Evolutionary conservation across 768 basidiomycete genomes (phyloP), one percentile per base, ranked within the genome.

Genomic region (Boletellus sp.): DNA sequence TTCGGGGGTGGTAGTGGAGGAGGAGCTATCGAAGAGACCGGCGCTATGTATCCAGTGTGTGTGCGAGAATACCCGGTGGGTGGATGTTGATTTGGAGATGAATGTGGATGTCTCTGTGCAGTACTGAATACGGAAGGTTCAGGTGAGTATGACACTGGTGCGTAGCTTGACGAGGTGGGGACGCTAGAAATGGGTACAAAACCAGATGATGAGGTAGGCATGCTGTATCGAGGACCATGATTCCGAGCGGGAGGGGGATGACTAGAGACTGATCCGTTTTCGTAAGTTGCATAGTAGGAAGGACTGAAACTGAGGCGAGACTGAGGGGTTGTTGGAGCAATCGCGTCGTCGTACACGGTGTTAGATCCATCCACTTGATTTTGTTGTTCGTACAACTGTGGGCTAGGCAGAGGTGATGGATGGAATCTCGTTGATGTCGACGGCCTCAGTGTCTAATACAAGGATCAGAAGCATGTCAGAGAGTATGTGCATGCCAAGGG

Each of bases 151-250:
- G 71, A 51, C 44, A 71, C 48, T 17, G 68, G 49, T 13, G 57
- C 57, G 55, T 75, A 77, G 42, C 68, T 64, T 6, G 75, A 66
- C 12, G 74, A 59, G 34, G 67, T 48, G n/a, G 69, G 59, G 46
- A 47, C 12, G 28, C 26, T 74, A 23, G 74, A 62, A 39, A 85
- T 60, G 34, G 86, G 82, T 46, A 79, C 70, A 58, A 88, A 90
- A 12, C 87, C 86, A 11, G 87, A 85, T 0, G 86, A 81, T 7
- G 80, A 69, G 1, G 78, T 60, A 17, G 86, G 85, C 51, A 87
- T 70, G 56, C 83, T 88, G 56, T 85, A 82, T 45, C 87, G 75
- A 12, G 85, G 80, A 31, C 79, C 80, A 56, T 75, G 74, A 35
- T 66, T 64, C 20, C 65, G 57, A 24, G 64, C 59, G 2, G 75